Base-by-base conservation (phyloP, 208 protist genomes). In the Leishmania aethiopica region DNA sequence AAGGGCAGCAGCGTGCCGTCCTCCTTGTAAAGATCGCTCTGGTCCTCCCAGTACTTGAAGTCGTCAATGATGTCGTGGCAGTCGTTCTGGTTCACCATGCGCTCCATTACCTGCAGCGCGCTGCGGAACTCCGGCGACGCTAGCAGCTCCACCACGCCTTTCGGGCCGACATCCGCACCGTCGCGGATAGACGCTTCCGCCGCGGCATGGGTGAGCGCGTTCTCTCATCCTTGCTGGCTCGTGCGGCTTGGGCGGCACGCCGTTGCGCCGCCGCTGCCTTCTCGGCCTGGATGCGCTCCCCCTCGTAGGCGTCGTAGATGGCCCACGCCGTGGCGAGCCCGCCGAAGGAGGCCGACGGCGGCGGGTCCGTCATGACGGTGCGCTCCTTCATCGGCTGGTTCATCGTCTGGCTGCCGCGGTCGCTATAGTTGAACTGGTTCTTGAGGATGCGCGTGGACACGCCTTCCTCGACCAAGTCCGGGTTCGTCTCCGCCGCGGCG, bases 381-480 rank as follows among this genome's bases (percentile, higher is more conserved):
- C 89, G 83, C 83, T 97, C 92, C 84, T 94, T 90, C 78, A 96
- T 80, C 45, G 87, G 69, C 59, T 98, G 91, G 88, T 99, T 99
- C 91, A 99, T 98, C 22, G 98, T 99, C 88, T 99, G 99, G 80
- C 94, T 98, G 40, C 96, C 98, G 60, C 99, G 95, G 59, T 99
- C 97, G 69, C 93, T 98, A 92, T 99, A 99, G 92, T 99, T 99
- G 89, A 99, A 99, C 93, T 99, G 97, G 90, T 99, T 99, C 78
- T 98, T 98, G 17, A 99, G 86, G 73, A 97, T 97, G 77, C 93
- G 93, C 17, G 94, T 98, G 13, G 92, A 92, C 19, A 96, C 90
- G 49, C 92, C 93, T 78, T 96, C 87, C 35, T 97, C 93, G 28
- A 96, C 74, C 55, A 97, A 85, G 53, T 94, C 94, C 25, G 94